phyloP scores from a whole-genome alignment of 139 green algal species.

The Parachlorella kessleri region DNA sequence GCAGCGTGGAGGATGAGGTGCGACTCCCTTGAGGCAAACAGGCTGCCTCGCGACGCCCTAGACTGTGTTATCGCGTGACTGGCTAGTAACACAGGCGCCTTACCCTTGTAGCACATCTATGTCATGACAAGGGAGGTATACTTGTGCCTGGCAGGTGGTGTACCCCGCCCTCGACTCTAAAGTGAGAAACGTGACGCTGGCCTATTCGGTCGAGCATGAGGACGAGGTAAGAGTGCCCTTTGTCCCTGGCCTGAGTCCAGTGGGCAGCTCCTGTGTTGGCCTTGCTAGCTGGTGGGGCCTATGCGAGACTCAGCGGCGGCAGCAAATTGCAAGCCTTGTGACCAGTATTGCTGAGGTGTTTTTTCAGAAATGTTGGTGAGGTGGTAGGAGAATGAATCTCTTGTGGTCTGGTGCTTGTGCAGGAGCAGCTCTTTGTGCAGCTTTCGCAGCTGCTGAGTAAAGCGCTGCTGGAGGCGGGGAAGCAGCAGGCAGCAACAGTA shows the following conservation, averaged over 20 bases:
- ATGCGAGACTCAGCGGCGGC: too few species aligned
- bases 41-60: background rate
- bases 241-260: background rate
- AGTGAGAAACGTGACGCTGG: slow-evolving; percentile 88
- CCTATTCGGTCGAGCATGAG: slow-evolving; percentile 90
- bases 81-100: too few species aligned
- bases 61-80: too few species aligned
- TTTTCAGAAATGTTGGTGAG: too few species aligned
- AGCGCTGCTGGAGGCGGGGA: slow-evolving; percentile 50
- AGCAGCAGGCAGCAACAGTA: slow-evolving; percentile 53
- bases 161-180: slow-evolving; percentile 90
- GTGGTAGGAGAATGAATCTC: too few species aligned
- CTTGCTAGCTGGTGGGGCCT: too few species aligned
- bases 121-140: background rate
- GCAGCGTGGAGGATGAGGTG: slow-evolving; percentile 91
- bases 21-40: background rate
- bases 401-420: too few species aligned
- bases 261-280: too few species aligned
- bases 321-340: too few species aligned
- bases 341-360: too few species aligned
- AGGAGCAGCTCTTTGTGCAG: slow-evolving; percentile 91
- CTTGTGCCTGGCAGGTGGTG: slow-evolving; percentile 68
- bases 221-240: slow-evolving; percentile 69
- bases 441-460: slow-evolving; percentile 66
- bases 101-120: too few species aligned